Conservation (phyloP, 2,329 filamentous ascomycete species). For the Pyrenophora teres region DNA sequence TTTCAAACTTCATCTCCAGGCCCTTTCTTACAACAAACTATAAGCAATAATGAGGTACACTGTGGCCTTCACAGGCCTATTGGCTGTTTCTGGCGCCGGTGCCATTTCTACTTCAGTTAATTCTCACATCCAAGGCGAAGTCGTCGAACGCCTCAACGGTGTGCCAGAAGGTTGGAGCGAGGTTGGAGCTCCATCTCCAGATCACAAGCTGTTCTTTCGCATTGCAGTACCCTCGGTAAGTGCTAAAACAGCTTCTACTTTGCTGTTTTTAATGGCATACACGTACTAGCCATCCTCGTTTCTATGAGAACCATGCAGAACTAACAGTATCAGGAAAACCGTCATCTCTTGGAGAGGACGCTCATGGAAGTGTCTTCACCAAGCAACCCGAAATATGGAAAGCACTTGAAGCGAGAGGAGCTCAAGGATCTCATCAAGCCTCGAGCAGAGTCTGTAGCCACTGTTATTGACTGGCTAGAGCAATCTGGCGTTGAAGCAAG, state of each 20-base stretch:
- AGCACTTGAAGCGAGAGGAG: conserved; percentile 65
- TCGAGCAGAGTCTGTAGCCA: conserved; percentile 52
- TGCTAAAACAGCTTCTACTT: not conserved
- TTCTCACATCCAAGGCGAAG: conserved; percentile 34
- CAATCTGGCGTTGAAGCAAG: conserved; percentile 54
- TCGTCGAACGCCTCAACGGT: conserved; percentile 38
- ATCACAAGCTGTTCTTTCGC: conserved; percentile 45
- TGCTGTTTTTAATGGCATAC: no score
- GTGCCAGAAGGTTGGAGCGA: conserved; percentile 46
- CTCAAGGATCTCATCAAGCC: conserved; percentile 61
- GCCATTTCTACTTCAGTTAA: conserved; percentile 22
- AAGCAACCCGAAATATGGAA: conserved; percentile 62
- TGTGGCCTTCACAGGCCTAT: conserved; percentile 38
- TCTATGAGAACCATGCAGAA: not conserved
- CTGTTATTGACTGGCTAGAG: conserved; percentile 62
- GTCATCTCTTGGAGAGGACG: conserved; percentile 60
- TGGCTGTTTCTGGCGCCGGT: conserved; percentile 39
- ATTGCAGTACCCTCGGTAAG: conserved; percentile 48
- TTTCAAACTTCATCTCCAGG: not conserved
- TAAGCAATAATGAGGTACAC: conserved; percentile 35
- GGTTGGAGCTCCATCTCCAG: conserved; percentile 37
- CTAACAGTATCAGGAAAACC: conserved; percentile 52
- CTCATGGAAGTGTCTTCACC: conserved; percentile 67
- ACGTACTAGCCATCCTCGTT: no score
- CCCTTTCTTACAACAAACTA: not conserved